Base-by-base conservation (phyloP, 352 stramenopile species). In the Phytophthora vignae region DNA sequence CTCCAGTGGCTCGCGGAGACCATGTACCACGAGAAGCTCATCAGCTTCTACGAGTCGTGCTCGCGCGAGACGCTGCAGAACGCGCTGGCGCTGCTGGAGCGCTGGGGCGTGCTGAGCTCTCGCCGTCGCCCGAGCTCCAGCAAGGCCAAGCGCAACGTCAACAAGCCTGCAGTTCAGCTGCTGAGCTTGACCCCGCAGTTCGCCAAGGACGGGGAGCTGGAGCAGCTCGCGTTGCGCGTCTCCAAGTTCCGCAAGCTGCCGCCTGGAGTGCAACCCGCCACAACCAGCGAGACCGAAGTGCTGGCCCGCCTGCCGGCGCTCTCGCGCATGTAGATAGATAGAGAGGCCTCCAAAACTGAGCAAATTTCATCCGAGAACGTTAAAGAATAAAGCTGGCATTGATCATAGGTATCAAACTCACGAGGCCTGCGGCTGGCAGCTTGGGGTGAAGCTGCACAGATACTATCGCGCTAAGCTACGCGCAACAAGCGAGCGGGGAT, bases 21-120 rank as follows among this genome's bases (percentile, higher is more conserved):
- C 40, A 93, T 96, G 85, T 96, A 95, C 76, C 89, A 96, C 64
- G 89, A 96, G 60, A 88, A 85, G 44, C 75, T 95, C 54, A 91
- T 96, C 64, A 83, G 84, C 54, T 93, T 94, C 65, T 96, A 96
- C 73, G 88, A 96, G 66, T 94, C 87, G 60, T 96, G 89, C 64
- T 94, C 89, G 42, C 82, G 90, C 19, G 88, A 93, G 72, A 96
- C 89, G 48, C 74, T 96, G 53, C 83, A 93, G 66, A 96, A 96
- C 55, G 89, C 89, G 9, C 55, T 96, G 53, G 42, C 77, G 17
- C 79, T 89, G 55, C 78, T 96, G 4, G 76, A 91, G 49, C 60
- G 74, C n/a, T 96, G 87, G 83, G 65, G 78, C 4, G 85, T 96
- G 17, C 74, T 95, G 49, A 76, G 40, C 71, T 84, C 62, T 55